Evolutionary conservation across 306 rosid species (phyloP), one percentile per base, ranked within the genome.

Genomic region (Fragaria nilgerrensis): DNA sequence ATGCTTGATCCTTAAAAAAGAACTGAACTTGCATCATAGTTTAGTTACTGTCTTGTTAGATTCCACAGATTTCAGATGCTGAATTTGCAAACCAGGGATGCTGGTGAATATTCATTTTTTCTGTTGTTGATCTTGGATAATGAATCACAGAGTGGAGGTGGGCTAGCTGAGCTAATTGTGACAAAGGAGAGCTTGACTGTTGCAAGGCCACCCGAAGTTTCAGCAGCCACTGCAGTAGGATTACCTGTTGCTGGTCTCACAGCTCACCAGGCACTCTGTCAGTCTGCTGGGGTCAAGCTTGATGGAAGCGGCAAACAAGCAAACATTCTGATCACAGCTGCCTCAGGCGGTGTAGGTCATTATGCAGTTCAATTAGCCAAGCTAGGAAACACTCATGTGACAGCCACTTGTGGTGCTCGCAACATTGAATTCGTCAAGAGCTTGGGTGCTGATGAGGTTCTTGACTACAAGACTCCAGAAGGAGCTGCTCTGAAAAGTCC

Each of bases 301-400:
- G 86, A 90, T 36, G 82, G 86, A 75, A 87, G 82, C 8, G 88
- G 90, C 0, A 47, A 67, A 41, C 80, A 65, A 66, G 82, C 85
- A 32, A 94, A 94, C 84, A 62, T 94, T 70, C 80, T 94, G 81
- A 17, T 94, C 66, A 94, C 98, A 15, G 98, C 96, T 16, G 96
- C 97, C 61, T 93, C 91, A 1, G 98, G 98, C 2, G 98, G 98
- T 17, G 96, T 88, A 17, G 98, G 97, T 9, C 96, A 87, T 59
- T 90, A 91, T 17, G 96, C 94, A 0, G 87, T 94, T 68, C 98
- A 94, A 73, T 68, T 94, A 1, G 94, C 98, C 23, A 94, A 94
- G 88, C 90, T 94, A 0, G 92, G 91, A 48, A 91, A 91, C 85
- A 76, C 92, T 23, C 92, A 91, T 6, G 97, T 93, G 65, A 93